phyloP scores from a whole-genome alignment of 306 rosid genomes.

The peach (Prunus persica) region Prunus_persica_NCBIv2 NC_034009.1:14022001-14022500 shows the following conservation, averaged over 20 bases:
- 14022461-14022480: conserved; percentile 6
- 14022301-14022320: background rate
- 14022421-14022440: conserved; percentile 85
- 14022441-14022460: conserved; percentile 49
- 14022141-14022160: background rate
- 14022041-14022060: background rate
- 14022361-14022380: conserved; percentile 57
- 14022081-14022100: background rate
- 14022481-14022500: background rate
- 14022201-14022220: background rate
- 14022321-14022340: background rate
- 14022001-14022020: background rate
- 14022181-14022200: background rate
- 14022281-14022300: background rate
- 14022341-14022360: background rate
- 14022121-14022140: background rate
- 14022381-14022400: conserved; percentile 72
- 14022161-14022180: background rate
- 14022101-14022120: background rate
- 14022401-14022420: conserved; percentile 85
- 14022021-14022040: background rate
- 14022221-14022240: background rate
- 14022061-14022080: background rate
- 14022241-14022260: background rate
- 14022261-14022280: background rate